Conservation (phyloP, 768 basidiomycete species). For the Clavaria fumosa region DNA sequence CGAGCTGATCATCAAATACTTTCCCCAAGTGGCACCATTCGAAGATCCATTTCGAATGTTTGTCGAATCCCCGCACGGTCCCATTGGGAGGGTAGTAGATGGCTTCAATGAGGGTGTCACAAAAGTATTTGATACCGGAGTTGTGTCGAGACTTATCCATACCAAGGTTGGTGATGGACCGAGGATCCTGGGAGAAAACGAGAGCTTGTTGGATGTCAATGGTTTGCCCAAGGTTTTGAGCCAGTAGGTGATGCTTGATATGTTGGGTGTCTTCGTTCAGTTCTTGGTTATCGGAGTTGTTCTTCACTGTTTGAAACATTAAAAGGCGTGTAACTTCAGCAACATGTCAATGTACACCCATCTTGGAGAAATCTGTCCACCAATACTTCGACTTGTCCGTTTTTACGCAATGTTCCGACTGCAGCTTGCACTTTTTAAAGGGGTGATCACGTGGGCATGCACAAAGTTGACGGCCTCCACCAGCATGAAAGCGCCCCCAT, state of each 20-base stretch:
- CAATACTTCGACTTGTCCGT: too few species aligned
- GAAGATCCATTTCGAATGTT: slow-evolving; percentile 63
- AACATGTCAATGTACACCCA: too few species aligned
- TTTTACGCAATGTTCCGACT: too few species aligned
- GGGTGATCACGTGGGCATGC: too few species aligned
- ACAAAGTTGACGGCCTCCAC: too few species aligned
- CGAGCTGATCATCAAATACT: slow-evolving; percentile 62
- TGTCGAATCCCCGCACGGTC: slow-evolving; percentile 22
- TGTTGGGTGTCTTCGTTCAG: too few species aligned
- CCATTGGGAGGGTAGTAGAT: slow-evolving; percentile 34
- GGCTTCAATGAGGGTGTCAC: slow-evolving; percentile 75
- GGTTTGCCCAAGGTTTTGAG: slow-evolving; percentile 45
- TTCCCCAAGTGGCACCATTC: slow-evolving; percentile 72
- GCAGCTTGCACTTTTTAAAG: too few species aligned
- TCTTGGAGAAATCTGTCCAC: too few species aligned
- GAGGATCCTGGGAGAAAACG: slow-evolving; percentile 42
- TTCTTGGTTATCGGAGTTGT: too few species aligned
- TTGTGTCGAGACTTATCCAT: slow-evolving; percentile 83
- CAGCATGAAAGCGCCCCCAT: slow-evolving; percentile 4
- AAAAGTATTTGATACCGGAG: slow-evolving; percentile 53
- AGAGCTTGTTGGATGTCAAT: slow-evolving; percentile 47
- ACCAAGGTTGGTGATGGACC: slow-evolving; percentile 91
- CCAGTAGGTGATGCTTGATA: neutral
- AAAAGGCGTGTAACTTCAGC: too few species aligned
- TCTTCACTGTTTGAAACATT: too few species aligned